Conservation (phyloP, 805 yeast species). For the Brettanomyces naardenensis region DNA sequence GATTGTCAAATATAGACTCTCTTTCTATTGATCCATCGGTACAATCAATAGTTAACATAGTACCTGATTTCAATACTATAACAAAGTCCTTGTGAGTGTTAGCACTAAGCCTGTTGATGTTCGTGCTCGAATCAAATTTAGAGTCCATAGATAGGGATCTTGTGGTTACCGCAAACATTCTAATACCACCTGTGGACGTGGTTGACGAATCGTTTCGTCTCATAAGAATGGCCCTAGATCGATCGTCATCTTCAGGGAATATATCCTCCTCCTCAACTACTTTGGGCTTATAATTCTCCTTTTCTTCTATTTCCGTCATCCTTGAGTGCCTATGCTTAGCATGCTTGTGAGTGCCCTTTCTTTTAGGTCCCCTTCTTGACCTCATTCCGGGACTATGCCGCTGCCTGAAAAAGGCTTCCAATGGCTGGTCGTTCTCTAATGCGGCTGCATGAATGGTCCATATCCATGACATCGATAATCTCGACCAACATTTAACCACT, state of each 20-base stretch:
- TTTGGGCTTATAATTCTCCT: neutral
- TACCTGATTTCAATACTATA: slow-evolving; percentile 45
- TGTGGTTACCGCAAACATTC: neutral
- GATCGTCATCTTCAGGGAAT: neutral
- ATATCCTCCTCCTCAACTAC: neutral
- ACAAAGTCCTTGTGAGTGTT: slow-evolving; percentile 38
- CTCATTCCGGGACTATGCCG: slow-evolving; percentile 28
- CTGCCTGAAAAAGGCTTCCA: slow-evolving; percentile 55
- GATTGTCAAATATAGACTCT: neutral
- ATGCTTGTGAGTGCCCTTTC: neutral
- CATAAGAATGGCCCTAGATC: neutral
- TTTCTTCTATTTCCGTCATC: neutral
- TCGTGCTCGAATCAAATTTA: slow-evolving; percentile 22
- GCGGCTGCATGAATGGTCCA: slow-evolving; percentile 43
- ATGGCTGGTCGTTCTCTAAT: slow-evolving; percentile 29
- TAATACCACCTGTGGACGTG: neutral
- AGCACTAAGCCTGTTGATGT: slow-evolving; percentile 20
- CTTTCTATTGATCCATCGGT: slow-evolving; percentile 35
- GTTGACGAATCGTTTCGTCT: neutral
- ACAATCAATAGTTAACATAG: slow-evolving; percentile 40
- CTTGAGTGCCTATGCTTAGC: neutral
- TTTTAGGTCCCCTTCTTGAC: neutral
- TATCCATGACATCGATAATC: slow-evolving; percentile 44
- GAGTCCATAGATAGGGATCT: slow-evolving; percentile 26
- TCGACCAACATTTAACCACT: slow-evolving; percentile 51